These are phyloP conservation scores for Isabelozyma pseudorhagii DNA, from an alignment of 805 yeast genomes.

Conservation along the genomic window DNA sequence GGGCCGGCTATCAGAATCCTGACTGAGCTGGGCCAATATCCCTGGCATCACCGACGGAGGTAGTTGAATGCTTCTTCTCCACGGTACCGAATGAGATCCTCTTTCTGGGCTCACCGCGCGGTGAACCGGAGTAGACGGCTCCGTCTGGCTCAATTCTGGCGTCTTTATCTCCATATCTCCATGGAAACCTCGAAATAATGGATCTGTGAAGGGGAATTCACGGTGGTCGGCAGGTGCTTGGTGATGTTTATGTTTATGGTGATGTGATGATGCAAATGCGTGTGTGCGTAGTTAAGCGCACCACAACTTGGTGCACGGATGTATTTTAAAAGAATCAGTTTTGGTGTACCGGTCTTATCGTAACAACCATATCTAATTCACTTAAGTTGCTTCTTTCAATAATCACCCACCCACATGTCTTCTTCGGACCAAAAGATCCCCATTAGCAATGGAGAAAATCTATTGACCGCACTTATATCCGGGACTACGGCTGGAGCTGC, in stretches of 20 bases:
- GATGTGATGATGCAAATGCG: not conserved
- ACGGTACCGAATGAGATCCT: constrained; percentile 5
- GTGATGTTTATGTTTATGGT: not conserved
- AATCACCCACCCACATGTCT: not conserved
- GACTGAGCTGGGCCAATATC: not conserved
- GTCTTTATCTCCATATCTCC: not conserved
- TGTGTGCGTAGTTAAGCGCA: no score
- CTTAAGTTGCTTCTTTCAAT: not conserved
- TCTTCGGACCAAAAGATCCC: not conserved
- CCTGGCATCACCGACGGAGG: constrained; percentile 1
- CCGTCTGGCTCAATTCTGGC: constrained; percentile 6
- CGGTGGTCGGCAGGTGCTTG: not conserved
- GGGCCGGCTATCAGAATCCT: not conserved
- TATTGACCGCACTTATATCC: constrained; percentile 56
- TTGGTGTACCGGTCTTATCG: not conserved
- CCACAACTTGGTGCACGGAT: not conserved
- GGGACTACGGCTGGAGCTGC: constrained; percentile 63
- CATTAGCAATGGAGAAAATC: constrained; percentile 21
- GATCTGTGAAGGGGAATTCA: not conserved
- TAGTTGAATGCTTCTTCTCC: not conserved
- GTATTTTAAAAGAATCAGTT: not conserved
- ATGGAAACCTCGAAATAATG: not conserved
- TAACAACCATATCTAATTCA: no score
- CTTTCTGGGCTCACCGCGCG: not conserved
- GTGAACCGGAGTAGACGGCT: constrained; percentile 17